phyloP scores from a whole-genome alignment of 371 early-diverging fungal species.

The Syncephalis plumigaleata region DNA sequence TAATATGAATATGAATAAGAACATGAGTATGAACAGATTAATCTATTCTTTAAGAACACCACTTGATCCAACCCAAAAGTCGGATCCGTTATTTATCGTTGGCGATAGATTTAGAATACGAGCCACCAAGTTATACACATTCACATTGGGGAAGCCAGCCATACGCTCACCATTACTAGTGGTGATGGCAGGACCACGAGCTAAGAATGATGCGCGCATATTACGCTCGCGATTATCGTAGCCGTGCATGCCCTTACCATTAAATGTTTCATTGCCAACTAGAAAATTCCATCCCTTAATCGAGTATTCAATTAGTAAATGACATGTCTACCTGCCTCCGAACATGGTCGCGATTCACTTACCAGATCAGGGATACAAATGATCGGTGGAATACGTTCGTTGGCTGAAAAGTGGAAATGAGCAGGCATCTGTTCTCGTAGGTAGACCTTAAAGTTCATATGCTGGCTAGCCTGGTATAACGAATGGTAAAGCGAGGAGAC shows the following conservation, averaged over 20 bases:
- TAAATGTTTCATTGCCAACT: conserved; percentile 16
- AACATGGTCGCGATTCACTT: conserved; percentile 16
- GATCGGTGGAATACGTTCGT: conserved; percentile 53
- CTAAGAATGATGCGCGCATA: conserved; percentile 83
- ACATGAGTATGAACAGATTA: too few relatives aligned
- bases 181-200: conserved; percentile 36
- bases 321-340: too few relatives aligned
- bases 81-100: conserved; percentile 4
- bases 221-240: conserved; percentile 58
- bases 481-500: conserved; percentile 11
- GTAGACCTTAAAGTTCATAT: conserved; percentile 41
- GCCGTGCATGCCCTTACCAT: conserved; percentile 60
- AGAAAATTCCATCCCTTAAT: conserved; percentile 18
- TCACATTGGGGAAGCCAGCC: conserved; percentile 1
- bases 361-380: conserved; percentile 49
- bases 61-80: not conserved
- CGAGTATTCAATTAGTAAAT: not conserved
- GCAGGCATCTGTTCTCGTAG: conserved; percentile 43
- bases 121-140: conserved; percentile 4
- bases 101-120: conserved; percentile 4
- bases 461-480: conserved; percentile 16
- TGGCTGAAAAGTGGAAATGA: conserved; percentile 34
- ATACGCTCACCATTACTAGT: not conserved
- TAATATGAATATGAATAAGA: too few relatives aligned
- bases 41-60: too few relatives aligned